Percentiles rank a stretch among this genome's conserved stretches.
Conservation (phyloP, 2,329 filamentous ascomycete genomes). For the Pseudogymnoascus sp. region DNA sequence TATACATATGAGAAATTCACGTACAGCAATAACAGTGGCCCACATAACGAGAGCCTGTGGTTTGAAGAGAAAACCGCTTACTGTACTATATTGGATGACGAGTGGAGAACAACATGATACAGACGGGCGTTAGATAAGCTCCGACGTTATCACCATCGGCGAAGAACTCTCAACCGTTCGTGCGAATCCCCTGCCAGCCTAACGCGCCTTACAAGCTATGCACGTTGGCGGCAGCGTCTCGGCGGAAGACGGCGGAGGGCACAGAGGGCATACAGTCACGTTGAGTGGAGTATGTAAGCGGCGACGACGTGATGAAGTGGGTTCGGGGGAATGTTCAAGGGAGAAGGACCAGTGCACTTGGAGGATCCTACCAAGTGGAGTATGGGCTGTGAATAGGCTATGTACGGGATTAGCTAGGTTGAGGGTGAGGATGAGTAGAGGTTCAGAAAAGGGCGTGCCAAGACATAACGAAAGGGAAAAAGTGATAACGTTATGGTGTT, state of each 20-base stretch:
- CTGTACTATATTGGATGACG: background rate
- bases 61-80: background rate
- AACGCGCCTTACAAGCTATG: background rate
- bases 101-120: background rate
- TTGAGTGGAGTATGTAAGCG: background rate
- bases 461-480: background rate
- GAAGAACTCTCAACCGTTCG: background rate
- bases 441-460: background rate
- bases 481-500: conserved; percentile 10
- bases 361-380: background rate
- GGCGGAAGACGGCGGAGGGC: background rate
- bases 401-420: background rate
- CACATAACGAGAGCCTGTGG: background rate
- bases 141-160: background rate
- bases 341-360: background rate
- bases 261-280: background rate
- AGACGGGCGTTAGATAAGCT: background rate
- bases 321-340: background rate
- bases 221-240: background rate
- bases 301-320: background rate
- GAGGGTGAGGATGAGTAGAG: background rate
- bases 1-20: background rate
- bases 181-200: background rate
- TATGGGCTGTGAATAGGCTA: background rate
- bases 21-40: background rate